A percentile compares a stretch with the other conserved stretches of the same genome.
phyloP scores from a whole-genome alignment of 2,329 filamentous ascomycete species.

The Aspergillus jensenii region DNA sequence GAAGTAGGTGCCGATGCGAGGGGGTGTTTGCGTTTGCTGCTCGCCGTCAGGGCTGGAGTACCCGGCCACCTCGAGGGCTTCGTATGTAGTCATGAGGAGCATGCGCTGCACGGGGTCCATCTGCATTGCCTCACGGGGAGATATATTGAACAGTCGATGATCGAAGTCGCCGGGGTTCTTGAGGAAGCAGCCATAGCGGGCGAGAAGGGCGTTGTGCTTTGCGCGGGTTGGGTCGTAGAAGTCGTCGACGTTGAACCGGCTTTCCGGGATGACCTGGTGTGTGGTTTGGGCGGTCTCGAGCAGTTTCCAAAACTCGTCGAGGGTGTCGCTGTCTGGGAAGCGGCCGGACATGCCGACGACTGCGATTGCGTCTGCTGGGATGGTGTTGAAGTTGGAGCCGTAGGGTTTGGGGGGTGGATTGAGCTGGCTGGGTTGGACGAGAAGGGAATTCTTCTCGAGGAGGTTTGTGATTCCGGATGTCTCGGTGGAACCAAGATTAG shows the following conservation, averaged over 20 bases:
- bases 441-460: neutral
- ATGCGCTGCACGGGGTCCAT: conserved; percentile 56
- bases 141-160: conserved; percentile 75
- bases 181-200: conserved; percentile 69
- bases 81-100: conserved; percentile 70
- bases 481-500: neutral
- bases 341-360: conserved; percentile 12
- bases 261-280: conserved; percentile 63
- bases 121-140: conserved; percentile 68
- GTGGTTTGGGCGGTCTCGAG: neutral
- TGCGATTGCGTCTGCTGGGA: neutral
- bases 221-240: conserved; percentile 69
- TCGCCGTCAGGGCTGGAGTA: conserved; percentile 52
- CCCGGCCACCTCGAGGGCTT: conserved; percentile 49
- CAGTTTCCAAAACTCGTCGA: conserved; percentile 8
- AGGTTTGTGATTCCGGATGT: neutral
- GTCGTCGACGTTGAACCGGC: conserved; percentile 66
- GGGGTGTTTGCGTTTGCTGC: conserved; percentile 22
- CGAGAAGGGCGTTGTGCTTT: conserved; percentile 68
- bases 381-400: neutral
- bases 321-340: conserved; percentile 8
- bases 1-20: conserved; percentile 69
- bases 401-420: neutral
- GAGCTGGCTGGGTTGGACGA: neutral
- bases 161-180: conserved; percentile 71